Conservation (phyloP, 2,329 filamentous ascomycete species). For the Exophiala alcalophila region DNA sequence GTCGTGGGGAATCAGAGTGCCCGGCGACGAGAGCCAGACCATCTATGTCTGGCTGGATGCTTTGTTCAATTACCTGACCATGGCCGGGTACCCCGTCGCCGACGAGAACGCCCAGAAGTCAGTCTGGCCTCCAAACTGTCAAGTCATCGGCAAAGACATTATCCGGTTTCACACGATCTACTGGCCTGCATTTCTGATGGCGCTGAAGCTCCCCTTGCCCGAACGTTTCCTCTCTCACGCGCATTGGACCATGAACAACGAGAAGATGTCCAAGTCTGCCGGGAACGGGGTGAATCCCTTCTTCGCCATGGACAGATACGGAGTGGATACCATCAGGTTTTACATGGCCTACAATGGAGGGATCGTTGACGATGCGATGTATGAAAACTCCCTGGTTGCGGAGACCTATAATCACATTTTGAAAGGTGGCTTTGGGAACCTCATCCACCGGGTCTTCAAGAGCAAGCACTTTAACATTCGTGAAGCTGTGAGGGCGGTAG, state of each 20-base stretch:
- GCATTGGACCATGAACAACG: constrained; percentile 88
- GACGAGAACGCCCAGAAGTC: constrained; percentile 60
- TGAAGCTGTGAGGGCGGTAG: constrained; percentile 52
- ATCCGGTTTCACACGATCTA: constrained; percentile 93
- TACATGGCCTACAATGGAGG: constrained; percentile 81
- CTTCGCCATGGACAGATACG: constrained; percentile 84
- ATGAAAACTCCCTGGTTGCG: constrained; percentile 74
- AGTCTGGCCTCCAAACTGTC: constrained; percentile 87
- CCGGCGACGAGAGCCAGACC: constrained; percentile 78
- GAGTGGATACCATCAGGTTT: constrained; percentile 81
- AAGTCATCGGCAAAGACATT: constrained; percentile 96
- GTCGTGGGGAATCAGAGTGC: constrained; percentile 85
- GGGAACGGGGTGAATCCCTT: constrained; percentile 96
- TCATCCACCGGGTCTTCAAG: constrained; percentile 67
- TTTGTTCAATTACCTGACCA: constrained; percentile 88
- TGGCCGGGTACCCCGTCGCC: constrained; percentile 74
- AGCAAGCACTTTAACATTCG: constrained; percentile 67
- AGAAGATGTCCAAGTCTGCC: constrained; percentile 95
- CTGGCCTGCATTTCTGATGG: constrained; percentile 95
- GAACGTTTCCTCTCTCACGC: constrained; percentile 81
- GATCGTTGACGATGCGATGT: constrained; percentile 74
- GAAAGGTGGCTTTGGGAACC: constrained; percentile 74
- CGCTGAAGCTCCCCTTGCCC: constrained; percentile 74
- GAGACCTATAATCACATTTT: constrained; percentile 76
- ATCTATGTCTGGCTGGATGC: constrained; percentile 99